Evolutionary conservation across 805 yeast genomes (phyloP).

Genomic region (Kodamaea kaohsiungensis): DNA sequence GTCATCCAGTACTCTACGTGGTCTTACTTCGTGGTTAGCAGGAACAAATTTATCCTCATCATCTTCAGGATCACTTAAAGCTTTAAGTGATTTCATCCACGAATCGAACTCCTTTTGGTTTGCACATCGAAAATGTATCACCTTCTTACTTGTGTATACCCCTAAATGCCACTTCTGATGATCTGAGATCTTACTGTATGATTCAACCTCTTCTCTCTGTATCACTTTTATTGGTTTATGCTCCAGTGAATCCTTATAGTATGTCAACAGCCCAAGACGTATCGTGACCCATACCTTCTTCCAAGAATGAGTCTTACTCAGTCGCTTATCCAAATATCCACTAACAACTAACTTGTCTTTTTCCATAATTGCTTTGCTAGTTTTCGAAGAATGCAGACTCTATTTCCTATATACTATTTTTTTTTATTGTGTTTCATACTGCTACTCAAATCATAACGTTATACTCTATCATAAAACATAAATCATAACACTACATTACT

Average conservation of each 20-base stretch:
- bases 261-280: conserved; percentile 37
- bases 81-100: conserved; percentile 19
- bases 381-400: not conserved
- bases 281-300: conserved; percentile 42
- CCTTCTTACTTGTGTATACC: conserved; percentile 24
- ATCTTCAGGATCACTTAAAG: not conserved
- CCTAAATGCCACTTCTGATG: conserved; percentile 20
- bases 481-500: not conserved
- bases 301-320: conserved; percentile 37
- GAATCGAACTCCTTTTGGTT: conserved; percentile 9
- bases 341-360: conserved; percentile 22
- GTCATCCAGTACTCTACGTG: not conserved
- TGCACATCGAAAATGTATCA: conserved; percentile 20
- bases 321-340: conserved; percentile 32
- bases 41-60: conserved; percentile 1
- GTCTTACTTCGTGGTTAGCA: not conserved
- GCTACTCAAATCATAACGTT: not conserved
- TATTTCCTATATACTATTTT: not conserved
- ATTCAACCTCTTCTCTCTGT: conserved; percentile 19
- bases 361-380: not conserved
- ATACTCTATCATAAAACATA: too few species aligned
- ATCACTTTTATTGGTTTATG: conserved; percentile 38
- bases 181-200: conserved; percentile 20
- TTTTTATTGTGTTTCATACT: not conserved
- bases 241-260: conserved; percentile 40